These are phyloP conservation scores for Cutaneotrichosporon spelunceum DNA, from an alignment of 1,284 basidiomycete genomes.

Conservation along the genomic window DNA sequence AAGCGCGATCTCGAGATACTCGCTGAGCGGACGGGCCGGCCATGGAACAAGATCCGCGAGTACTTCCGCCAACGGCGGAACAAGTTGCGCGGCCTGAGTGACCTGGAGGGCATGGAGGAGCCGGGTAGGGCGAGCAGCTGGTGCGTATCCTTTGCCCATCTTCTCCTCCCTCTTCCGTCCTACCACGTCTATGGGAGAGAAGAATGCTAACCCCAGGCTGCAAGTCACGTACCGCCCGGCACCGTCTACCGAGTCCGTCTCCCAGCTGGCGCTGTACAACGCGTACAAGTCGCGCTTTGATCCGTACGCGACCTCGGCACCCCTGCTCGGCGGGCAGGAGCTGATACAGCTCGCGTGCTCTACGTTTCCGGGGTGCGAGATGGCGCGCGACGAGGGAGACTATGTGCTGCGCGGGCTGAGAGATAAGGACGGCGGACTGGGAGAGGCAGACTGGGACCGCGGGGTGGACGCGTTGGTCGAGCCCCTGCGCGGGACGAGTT, in stretches of 20 bases:
- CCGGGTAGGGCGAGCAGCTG: conserved; percentile 45
- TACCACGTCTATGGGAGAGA: too few relatives aligned
- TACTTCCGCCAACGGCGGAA: conserved; percentile 48
- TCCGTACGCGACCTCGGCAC: conserved; percentile 33
- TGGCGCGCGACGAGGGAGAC: conserved; percentile 44
- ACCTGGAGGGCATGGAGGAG: conserved; percentile 44
- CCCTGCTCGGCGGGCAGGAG: conserved; percentile 45
- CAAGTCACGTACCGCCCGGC: conserved; percentile 42
- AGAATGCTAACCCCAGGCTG: conserved; percentile 29
- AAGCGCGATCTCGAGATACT: conserved; percentile 37
- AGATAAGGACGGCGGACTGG: conserved; percentile 29
- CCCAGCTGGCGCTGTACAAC: conserved; percentile 44
- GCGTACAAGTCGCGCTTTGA: conserved; percentile 46
- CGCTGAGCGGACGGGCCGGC: conserved; percentile 40
- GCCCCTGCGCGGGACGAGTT: conserved; percentile 41
- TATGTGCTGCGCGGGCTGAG: conserved; percentile 42
- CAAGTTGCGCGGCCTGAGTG: conserved; percentile 43
- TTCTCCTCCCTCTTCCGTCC: neutral
- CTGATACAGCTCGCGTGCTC: conserved; percentile 46
- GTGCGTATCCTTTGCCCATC: conserved; percentile 21
- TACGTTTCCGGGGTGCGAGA: conserved; percentile 45
- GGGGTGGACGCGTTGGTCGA: conserved; percentile 41
- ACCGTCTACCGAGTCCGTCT: conserved; percentile 25
- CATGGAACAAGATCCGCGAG: conserved; percentile 45
- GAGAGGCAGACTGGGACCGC: conserved; percentile 31